phyloP scores from a whole-genome alignment of 805 yeast genomes.

The Saturnispora halmiae region DNA sequence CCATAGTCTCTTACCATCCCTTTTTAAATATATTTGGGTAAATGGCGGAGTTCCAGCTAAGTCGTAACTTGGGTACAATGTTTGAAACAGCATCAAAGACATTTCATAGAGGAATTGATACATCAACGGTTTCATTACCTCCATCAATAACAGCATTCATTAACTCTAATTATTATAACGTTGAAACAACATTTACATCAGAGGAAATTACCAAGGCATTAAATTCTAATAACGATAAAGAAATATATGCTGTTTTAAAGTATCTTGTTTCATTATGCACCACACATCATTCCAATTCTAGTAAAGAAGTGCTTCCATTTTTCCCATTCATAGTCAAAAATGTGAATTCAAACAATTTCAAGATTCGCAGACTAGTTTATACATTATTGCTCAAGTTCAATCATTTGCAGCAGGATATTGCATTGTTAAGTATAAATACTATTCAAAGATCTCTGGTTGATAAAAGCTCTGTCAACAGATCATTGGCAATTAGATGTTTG shows the following conservation, averaged over 20 bases:
- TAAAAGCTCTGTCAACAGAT: slow-evolving; percentile 55
- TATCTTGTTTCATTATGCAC: slow-evolving; percentile 41
- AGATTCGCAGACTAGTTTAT: slow-evolving; percentile 67
- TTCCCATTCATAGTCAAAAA: slow-evolving; percentile 89
- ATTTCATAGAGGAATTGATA: slow-evolving; percentile 12
- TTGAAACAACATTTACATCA: slow-evolving; percentile 35
- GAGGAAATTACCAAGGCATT: slow-evolving; percentile 57
- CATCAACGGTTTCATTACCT: slow-evolving; percentile 14
- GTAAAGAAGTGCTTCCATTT: slow-evolving; percentile 35
- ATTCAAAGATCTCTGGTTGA: slow-evolving; percentile 78
- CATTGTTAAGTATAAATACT: slow-evolving; percentile 81
- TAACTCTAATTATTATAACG: slow-evolving; percentile 19
- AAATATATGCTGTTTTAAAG: slow-evolving; percentile 50
- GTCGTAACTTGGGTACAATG: slow-evolving; percentile 16
- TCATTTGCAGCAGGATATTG: slow-evolving; percentile 79
- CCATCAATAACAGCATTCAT: slow-evolving; percentile 18
- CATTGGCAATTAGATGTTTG: slow-evolving; percentile 68
- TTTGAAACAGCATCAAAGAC: slow-evolving; percentile 16
- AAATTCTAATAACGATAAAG: slow-evolving; percentile 45
- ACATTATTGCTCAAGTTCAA: slow-evolving; percentile 68
- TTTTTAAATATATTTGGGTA: no score
- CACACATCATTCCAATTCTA: slow-evolving; percentile 14
- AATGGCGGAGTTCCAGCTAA: slow-evolving; percentile 17
- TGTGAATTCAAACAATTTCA: slow-evolving; percentile 56
- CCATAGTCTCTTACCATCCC: no score